Evolutionary conservation across 1,139 yeast genomes (phyloP), one percentile per base, ranked within the genome.

Genomic region (Yamadazyma atmosphaerica): DNA sequence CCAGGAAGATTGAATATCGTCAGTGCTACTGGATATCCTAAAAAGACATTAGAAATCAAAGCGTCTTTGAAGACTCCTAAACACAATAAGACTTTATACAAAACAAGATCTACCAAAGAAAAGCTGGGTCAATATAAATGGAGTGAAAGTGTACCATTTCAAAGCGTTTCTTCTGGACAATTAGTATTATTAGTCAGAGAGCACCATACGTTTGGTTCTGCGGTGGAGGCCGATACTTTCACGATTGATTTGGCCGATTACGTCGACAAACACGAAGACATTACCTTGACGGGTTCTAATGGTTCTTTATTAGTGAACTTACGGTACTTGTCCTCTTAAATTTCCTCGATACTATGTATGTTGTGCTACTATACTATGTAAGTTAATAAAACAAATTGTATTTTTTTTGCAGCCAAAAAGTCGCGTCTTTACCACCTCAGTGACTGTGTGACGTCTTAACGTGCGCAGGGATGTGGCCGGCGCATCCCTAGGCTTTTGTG

Each of bases 121-220:
- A 72, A 67, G 36, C 23, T 19, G 23, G 77, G 76, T 0, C 47
- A 62, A 9, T 74, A 72, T 42, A 68, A 63, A 42, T 79, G 88
- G 77, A 77, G 79, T 49, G 96, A 87, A 54, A 70, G 81, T 17
- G 68, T 76, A 45, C 72, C 82, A 4, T 86, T 89, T 66, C 81
- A 77, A 55, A 81, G 92, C 9, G 67, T 83, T 4, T 61, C 81
- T 2, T 81, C 76, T 13, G 82, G 83, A 3, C 70, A 67, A 40
- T 54, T 90, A 35, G 63, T 77, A 4, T 76, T 90, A 52, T 68
- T 70, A 29, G 76, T 86, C 12, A 71, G 78, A 36, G 82, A 83
- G 36, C 85, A 80, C 55, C 95, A 86, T 58, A 75, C 80, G 3
- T 75, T 90, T 50, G 92, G 95, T 32, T 81, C 85, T 54, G 82